Evolutionary conservation across 345 rosid species (phyloP).

Genomic region (Ailanthus altissimus): DNA sequence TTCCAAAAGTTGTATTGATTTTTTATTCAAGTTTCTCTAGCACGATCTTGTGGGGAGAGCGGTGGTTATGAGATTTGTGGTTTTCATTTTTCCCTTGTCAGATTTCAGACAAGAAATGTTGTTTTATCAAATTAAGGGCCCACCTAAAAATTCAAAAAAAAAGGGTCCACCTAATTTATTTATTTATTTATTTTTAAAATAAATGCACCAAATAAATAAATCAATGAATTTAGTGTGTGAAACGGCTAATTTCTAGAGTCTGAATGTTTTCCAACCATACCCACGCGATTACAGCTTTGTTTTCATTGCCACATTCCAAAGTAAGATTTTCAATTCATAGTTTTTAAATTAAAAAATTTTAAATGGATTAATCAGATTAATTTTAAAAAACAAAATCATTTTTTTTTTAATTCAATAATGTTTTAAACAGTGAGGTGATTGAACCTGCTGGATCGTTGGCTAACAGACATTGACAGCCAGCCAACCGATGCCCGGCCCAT

Average conservation of each 20-base stretch:
- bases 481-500: not conserved
- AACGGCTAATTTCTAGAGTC: not conserved
- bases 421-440: too few relatives aligned
- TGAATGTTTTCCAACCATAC: too few relatives aligned
- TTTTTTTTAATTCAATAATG: too few relatives aligned
- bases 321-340: too few relatives aligned
- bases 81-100: not conserved
- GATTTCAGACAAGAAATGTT: conserved; percentile 17
- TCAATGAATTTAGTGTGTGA: not conserved
- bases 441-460: too few relatives aligned
- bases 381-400: too few relatives aligned
- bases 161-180: not conserved
- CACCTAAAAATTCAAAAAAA: not conserved
- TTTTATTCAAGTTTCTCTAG: not conserved
- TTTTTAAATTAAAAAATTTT: too few relatives aligned
- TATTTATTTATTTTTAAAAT: too few relatives aligned
- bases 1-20: too few relatives aligned
- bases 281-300: not conserved
- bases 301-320: not conserved
- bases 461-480: too few relatives aligned
- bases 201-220: too few relatives aligned
- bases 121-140: not conserved
- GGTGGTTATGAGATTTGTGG: not conserved
- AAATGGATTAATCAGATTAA: too few relatives aligned
- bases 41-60: not conserved